phyloP scores from a whole-genome alignment of 768 basidiomycete species.

The Myochromella boudieri region DNA sequence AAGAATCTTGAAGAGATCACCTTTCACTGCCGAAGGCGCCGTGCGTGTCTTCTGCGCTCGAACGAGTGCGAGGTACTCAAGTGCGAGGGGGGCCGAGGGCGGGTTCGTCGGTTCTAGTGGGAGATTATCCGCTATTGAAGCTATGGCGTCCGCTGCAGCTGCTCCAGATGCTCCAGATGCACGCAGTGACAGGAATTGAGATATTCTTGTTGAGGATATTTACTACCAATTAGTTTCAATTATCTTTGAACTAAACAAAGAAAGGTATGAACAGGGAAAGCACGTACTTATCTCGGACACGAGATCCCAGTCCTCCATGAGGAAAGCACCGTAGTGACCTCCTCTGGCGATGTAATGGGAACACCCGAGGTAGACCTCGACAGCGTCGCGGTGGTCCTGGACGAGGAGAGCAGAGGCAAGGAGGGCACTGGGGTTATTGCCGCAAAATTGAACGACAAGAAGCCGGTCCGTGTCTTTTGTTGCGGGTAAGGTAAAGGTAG shows the following conservation, averaged over 20 bases:
- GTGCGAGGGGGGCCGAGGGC: constrained; percentile 64
- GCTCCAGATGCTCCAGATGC: constrained; percentile 91
- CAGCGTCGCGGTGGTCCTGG: constrained; percentile 82
- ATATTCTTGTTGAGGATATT: constrained; percentile 83
- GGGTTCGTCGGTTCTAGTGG: constrained; percentile 40
- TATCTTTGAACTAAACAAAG: neutral
- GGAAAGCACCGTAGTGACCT: constrained; percentile 85
- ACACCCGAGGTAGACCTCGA: constrained; percentile 93
- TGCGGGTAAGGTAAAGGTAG: neutral
- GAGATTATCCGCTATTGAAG: constrained; percentile 14
- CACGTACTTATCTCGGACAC: constrained; percentile 72
- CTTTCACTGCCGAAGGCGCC: constrained; percentile 72
- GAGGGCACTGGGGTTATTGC: constrained; percentile 80
- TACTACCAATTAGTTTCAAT: constrained; percentile 45
- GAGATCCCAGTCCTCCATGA: constrained; percentile 94
- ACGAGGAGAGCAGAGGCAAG: constrained; percentile 76
- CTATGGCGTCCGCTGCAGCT: constrained; percentile 54
- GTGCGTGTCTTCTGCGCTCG: constrained; percentile 61
- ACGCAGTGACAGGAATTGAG: constrained; percentile 85
- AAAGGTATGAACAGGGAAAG: neutral
- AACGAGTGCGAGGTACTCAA: constrained; percentile 87
- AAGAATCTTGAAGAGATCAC: constrained; percentile 92
- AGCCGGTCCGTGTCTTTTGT: constrained; percentile 68
- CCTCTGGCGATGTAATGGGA: constrained; percentile 92
- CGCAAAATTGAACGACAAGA: constrained; percentile 91